phyloP scores from a whole-genome alignment of 495 filamentous ascomycete genomes.

The Aspergillus cristatus region DNA sequence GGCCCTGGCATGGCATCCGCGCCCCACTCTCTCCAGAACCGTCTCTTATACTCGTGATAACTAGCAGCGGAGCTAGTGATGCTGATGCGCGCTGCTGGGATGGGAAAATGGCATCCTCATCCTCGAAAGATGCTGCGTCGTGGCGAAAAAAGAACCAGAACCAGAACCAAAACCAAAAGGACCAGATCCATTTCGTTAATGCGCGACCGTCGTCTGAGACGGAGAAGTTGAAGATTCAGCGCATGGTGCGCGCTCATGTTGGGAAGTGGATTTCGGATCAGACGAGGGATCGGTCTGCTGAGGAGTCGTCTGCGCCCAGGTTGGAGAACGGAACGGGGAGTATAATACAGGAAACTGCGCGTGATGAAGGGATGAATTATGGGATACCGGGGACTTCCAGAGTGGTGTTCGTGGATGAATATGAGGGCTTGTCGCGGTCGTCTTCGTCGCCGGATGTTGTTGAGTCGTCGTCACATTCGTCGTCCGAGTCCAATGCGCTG shows the following conservation, averaged over 20 bases:
- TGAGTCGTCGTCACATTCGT: constrained; percentile 4
- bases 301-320: too few relatives aligned
- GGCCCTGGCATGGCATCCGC: constrained; percentile 5
- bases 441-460: constrained; percentile 3
- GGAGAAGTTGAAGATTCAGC: constrained; percentile 22
- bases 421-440: background rate
- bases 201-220: constrained; percentile 27
- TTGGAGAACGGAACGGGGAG: background rate
- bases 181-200: constrained; percentile 30
- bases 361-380: too few relatives aligned
- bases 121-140: too few relatives aligned
- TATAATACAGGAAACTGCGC: too few relatives aligned
- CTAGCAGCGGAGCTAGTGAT: too few relatives aligned
- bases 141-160: constrained; percentile 5
- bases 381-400: background rate
- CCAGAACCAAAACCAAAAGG: constrained; percentile 7
- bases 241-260: constrained; percentile 31
- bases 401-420: constrained; percentile 1
- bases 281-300: constrained; percentile 23
- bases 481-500: constrained; percentile 6
- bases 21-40: background rate
- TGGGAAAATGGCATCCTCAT: too few relatives aligned
- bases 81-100: too few relatives aligned
- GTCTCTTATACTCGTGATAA: constrained; percentile 6
- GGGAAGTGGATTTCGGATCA: constrained; percentile 35